Conservation (phyloP, 2,329 filamentous ascomycete genomes). For the Eutypella sp. region DNA sequence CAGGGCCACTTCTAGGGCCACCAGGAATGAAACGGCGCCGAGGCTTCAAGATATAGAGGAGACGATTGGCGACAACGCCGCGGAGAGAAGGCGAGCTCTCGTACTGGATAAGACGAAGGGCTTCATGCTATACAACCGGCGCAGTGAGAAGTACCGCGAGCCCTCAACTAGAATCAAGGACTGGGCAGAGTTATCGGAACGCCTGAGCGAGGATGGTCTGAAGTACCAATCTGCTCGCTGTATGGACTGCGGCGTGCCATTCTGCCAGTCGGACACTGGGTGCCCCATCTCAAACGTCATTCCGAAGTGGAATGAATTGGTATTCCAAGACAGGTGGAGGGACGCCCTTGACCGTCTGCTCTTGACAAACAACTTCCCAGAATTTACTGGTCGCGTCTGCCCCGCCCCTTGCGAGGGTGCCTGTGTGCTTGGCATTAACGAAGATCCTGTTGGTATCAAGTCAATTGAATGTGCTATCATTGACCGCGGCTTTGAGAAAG, state of each 20-base stretch:
- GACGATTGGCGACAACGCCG: conserved; percentile 75
- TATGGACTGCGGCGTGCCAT: conserved; percentile 98
- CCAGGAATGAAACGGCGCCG: conserved; percentile 64
- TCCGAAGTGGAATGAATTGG: conserved; percentile 89
- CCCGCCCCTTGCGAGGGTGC: conserved; percentile 95
- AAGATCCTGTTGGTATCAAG: conserved; percentile 96
- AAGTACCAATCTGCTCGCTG: conserved; percentile 96
- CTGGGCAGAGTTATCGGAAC: conserved; percentile 85
- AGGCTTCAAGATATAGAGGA: conserved; percentile 84
- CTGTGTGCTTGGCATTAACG: conserved; percentile 93
- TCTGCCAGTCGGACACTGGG: conserved; percentile 93
- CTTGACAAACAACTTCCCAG: conserved; percentile 98
- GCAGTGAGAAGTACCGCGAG: conserved; percentile 87
- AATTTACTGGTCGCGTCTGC: conserved; percentile 95
- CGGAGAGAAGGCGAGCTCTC: conserved; percentile 83
- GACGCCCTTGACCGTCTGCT: conserved; percentile 87
- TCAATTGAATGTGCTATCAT: conserved; percentile 98
- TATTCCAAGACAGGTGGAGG: conserved; percentile 74
- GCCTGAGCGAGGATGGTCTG: conserved; percentile 87
- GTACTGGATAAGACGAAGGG: conserved; percentile 96
- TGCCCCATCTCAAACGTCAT: conserved; percentile 98
- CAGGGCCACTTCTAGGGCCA: too few relatives aligned
- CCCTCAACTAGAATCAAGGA: conserved; percentile 81
- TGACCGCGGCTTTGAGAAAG: conserved; percentile 94
- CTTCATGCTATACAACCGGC: conserved; percentile 95